Evolutionary conservation across 257 asterid genomes (phyloP).

Genomic region (Nicotiana benthamiana): DNA sequence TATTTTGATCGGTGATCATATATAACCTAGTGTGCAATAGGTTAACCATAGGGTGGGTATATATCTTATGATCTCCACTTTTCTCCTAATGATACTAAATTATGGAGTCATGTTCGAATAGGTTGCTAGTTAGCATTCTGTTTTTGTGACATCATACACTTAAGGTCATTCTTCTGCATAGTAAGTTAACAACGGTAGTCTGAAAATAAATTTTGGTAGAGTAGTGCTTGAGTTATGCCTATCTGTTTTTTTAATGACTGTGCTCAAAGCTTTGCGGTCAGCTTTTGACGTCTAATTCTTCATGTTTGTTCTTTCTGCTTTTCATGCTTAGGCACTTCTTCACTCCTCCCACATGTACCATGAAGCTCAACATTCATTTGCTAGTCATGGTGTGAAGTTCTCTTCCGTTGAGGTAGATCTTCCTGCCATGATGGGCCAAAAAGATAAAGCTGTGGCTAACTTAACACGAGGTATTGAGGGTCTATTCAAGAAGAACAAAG

Average conservation of each 20-base stretch:
- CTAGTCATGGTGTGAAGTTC: constrained; percentile 81
- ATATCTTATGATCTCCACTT: background rate
- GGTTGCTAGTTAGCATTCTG: background rate
- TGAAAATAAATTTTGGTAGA: background rate
- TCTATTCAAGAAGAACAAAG: constrained; percentile 93
- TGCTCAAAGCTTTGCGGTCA: background rate
- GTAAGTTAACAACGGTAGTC: background rate
- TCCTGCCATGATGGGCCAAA: constrained; percentile 93
- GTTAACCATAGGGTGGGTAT: background rate
- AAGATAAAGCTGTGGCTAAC: constrained; percentile 84
- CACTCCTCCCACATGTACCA: constrained; percentile 97
- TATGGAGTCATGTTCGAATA: background rate
- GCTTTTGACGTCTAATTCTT: background rate
- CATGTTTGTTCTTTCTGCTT: background rate
- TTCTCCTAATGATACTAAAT: background rate
- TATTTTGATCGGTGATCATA: constrained; percentile 3
- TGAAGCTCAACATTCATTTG: constrained; percentile 87
- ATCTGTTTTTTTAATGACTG: background rate
- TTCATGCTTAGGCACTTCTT: constrained; percentile 68
- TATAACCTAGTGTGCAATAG: background rate
- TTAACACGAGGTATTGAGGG: constrained; percentile 96
- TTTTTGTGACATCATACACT: background rate
- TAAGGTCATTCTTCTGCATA: background rate
- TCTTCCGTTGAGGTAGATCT: constrained; percentile 86
- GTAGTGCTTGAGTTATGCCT: background rate